Evolutionary conservation across 2,329 filamentous ascomycete species (phyloP), one percentile per base, ranked within the genome.

Genomic region (Fusarium metavorans): DNA sequence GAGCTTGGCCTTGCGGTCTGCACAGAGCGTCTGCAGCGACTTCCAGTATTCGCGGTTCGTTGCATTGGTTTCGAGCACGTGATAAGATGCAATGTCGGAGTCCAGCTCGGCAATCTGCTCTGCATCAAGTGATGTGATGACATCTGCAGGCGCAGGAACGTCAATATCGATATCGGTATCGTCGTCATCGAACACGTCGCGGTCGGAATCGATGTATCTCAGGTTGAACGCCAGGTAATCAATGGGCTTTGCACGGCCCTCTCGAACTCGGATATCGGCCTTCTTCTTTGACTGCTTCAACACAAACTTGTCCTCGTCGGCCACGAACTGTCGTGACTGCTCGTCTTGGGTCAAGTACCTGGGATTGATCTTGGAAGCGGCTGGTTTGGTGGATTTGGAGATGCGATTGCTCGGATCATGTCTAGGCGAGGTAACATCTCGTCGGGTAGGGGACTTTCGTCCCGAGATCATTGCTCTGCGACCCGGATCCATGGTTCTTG

Each of bases 281-380:
- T 98, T 98, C 87, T 97, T 98, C 88, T 98, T 99, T 56, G 96
- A 93, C 84, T 99, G 97, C 83, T 95, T 95, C 80, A 99, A 87
- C 66, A 98, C 97, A 80, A 99, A 99, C 74, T 93, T 92, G 85
- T 99, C 97, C 83, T 99, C 97, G 78, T 97, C 94, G 62, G 96
- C 94, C 23, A 98, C 94, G 88, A 97, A 99, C 80, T 93, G 89
- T 30, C 92, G 88, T 75, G 92, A 93, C 80, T 95, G 92, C 80
- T 95, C 92, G 78, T 95, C 93, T 80, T 95, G 90, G 67, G 92
- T 93, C 71, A 94, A 84, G 77, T 88, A 89, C 64, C 80, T 83
- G n/a, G 82, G 77, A 39, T 78, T 73, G 61, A 81, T 79, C 68
- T 78, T 78, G 27, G 80, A 73, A 25, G 77, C 69, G 64, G 78